Conservation (phyloP, 495 filamentous ascomycete species). For the Cercophora newfieldiana region DNA sequence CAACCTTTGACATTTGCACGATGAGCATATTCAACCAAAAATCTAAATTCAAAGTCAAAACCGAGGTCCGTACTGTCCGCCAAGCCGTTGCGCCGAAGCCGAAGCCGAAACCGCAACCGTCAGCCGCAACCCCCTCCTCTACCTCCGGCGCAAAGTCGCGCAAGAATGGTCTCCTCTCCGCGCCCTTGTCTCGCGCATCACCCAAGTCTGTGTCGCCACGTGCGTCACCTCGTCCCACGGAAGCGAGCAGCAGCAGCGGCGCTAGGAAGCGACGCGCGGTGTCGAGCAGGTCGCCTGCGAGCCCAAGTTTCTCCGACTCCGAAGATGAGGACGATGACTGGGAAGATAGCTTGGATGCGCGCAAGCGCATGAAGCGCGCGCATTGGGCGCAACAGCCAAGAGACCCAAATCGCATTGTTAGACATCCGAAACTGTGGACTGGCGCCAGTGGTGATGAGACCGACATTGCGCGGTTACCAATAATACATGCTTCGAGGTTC, state of each 20-base stretch:
- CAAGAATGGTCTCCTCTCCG: background rate
- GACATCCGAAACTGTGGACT: constrained; percentile 56
- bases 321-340: constrained; percentile 39
- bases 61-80: constrained; percentile 32
- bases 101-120: constrained; percentile 12
- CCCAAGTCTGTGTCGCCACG: background rate
- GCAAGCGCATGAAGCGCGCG: constrained; percentile 34
- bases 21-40: constrained; percentile 43
- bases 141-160: constrained; percentile 7
- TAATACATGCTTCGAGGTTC: constrained; percentile 69
- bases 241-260: background rate
- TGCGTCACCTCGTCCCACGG: background rate
- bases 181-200: background rate
- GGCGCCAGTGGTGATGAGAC: constrained; percentile 49
- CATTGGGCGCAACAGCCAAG: constrained; percentile 21
- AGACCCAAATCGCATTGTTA: constrained; percentile 60
- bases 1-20: background rate
- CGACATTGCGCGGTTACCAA: constrained; percentile 30
- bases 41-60: constrained; percentile 38
- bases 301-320: constrained; percentile 35
- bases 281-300: constrained; percentile 28
- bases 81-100: constrained; percentile 28
- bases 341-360: constrained; percentile 34
- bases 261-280: constrained; percentile 33
- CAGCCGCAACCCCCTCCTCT: constrained; percentile 3